Evolutionary conservation across 2,329 filamentous ascomycete genomes (phyloP).

Genomic region (Colletotrichum acutatum): DNA sequence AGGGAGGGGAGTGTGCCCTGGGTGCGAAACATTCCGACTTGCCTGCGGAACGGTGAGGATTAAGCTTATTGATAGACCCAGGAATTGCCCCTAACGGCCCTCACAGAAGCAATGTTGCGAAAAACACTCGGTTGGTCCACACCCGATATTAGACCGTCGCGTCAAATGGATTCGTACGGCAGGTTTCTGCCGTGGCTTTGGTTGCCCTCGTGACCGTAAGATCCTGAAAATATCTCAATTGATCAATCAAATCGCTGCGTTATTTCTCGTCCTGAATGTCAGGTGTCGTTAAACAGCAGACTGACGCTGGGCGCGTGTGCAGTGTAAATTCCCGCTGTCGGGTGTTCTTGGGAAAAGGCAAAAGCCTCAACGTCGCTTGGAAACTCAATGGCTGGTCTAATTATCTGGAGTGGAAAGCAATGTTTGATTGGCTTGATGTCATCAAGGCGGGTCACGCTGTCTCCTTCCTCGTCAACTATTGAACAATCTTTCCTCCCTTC

Average conservation of each 20-base stretch:
- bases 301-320: not conserved
- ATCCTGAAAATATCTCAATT: not conserved
- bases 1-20: not conserved
- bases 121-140: constrained; percentile 28
- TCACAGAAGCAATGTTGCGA: constrained; percentile 12
- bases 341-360: not conserved
- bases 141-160: constrained; percentile 24
- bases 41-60: constrained; percentile 11
- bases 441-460: not conserved
- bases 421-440: not conserved
- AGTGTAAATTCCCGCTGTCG: not conserved
- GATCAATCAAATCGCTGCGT: not conserved
- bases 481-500: not conserved
- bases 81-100: constrained; percentile 11
- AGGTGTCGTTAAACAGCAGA: constrained; percentile 6
- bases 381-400: not conserved
- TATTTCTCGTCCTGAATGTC: constrained; percentile 1
- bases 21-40: constrained; percentile 25
- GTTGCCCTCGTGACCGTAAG: constrained; percentile 10
- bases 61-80: constrained; percentile 35
- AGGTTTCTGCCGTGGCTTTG: not conserved
- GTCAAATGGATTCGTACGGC: not conserved
- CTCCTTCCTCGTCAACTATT: not conserved
- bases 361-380: not conserved
- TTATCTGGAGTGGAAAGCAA: not conserved